Evolutionary conservation across 1,284 basidiomycete species (phyloP).

Genomic region (Trichosporon sp.): DNA sequence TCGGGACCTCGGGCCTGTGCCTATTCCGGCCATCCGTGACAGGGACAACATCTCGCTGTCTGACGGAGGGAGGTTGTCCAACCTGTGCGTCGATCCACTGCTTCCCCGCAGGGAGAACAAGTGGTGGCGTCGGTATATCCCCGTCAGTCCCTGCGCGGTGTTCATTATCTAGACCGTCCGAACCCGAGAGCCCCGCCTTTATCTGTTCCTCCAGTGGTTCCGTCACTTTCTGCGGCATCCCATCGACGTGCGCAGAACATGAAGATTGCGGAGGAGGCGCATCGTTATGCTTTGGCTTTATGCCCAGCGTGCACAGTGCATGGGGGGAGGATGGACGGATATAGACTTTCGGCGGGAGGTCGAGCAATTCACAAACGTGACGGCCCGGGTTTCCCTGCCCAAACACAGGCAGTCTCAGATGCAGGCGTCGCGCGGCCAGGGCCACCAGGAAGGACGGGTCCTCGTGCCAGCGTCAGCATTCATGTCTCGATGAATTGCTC

Average conservation of each 20-base stretch:
- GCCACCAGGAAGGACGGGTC: not conserved
- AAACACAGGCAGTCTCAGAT: not conserved
- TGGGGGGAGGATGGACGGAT: not conserved
- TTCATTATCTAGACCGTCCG: not conserved
- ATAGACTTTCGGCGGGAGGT: not conserved
- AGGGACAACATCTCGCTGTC: not conserved
- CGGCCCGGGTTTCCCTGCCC: not conserved
- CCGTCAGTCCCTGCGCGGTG: not conserved
- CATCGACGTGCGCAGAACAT: not conserved
- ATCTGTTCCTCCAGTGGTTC: not conserved
- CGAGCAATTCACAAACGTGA: conserved; percentile 2
- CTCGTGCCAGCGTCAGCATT: not conserved
- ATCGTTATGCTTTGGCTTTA: not conserved
- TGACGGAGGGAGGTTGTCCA: too few relatives aligned
- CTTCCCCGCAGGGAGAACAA: not conserved
- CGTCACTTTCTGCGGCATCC: not conserved
- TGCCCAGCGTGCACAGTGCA: not conserved
- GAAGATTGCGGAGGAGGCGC: not conserved
- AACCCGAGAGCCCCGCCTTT: not conserved
- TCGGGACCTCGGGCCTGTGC: not conserved
- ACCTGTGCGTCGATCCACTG: too few relatives aligned
- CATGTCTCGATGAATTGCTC: not conserved
- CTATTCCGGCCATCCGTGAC: not conserved
- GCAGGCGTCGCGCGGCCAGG: not conserved
- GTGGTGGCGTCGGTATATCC: not conserved